Evolutionary conservation across 1,284 basidiomycete species (phyloP).

Genomic region (Microbotryomycetes sp.): DNA sequence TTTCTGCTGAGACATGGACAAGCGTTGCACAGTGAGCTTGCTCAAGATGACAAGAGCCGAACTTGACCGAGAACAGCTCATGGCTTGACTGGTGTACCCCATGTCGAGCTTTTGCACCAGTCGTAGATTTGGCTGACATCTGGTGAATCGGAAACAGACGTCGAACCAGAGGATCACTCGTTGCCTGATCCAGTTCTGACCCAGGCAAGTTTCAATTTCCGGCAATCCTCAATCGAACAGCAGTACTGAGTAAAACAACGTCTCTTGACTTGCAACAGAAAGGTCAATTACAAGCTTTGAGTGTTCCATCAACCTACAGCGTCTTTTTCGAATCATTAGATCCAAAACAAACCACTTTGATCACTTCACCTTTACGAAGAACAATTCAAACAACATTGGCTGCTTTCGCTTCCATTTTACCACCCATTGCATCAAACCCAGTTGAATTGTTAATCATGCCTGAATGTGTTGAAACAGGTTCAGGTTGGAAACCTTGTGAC

Average conservation of each 20-base stretch:
- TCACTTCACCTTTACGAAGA: constrained; percentile 21
- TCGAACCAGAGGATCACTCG: neutral
- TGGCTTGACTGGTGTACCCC: too few species aligned
- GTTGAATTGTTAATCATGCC: constrained; percentile 20
- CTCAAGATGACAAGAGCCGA: neutral
- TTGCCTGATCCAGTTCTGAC: neutral
- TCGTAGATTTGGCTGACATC: neutral
- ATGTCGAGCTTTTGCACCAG: too few species aligned
- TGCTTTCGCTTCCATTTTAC: constrained; percentile 19
- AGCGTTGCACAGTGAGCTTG: constrained; percentile 2
- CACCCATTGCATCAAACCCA: neutral
- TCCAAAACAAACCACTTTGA: constrained; percentile 14
- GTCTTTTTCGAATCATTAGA: constrained; percentile 22
- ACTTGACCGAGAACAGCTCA: neutral
- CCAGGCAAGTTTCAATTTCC: neutral
- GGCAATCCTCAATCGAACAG: too few species aligned
- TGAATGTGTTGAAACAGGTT: constrained; percentile 23
- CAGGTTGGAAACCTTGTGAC: constrained; percentile 25
- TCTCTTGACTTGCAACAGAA: too few species aligned
- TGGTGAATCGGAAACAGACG: neutral
- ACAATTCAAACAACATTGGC: constrained; percentile 27
- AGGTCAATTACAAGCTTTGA: constrained; percentile 3
- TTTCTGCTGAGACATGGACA: constrained; percentile 10
- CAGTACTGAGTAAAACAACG: too few species aligned
- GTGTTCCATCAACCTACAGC: constrained; percentile 17